A percentile compares a stretch with the other conserved stretches of the same genome.
Conservation (phyloP, 805 yeast genomes). For the Nakazawaea laoshanensis region DNA sequence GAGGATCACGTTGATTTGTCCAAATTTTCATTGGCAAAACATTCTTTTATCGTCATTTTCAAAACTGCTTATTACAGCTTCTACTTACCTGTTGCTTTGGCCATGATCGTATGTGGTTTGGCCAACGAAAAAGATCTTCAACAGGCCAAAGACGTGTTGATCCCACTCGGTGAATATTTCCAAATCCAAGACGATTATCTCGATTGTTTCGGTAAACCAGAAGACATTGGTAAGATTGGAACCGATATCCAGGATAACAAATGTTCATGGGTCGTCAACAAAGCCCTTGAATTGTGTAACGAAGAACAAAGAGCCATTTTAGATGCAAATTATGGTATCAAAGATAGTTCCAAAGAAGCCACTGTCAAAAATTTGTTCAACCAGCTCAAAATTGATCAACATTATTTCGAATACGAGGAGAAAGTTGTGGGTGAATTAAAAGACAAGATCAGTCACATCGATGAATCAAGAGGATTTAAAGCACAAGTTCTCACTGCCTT, state of each 20-base stretch:
- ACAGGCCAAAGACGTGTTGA: conserved; percentile 80
- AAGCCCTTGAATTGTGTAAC: conserved; percentile 71
- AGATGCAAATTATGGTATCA: conserved; percentile 87
- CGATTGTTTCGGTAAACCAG: conserved; percentile 96
- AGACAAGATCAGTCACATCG: conserved; percentile 58
- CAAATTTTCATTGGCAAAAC: conserved; percentile 82
- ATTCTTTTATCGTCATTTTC: conserved; percentile 90
- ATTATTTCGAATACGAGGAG: conserved; percentile 81
- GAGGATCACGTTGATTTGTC: conserved; percentile 86
- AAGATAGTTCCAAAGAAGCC: conserved; percentile 60
- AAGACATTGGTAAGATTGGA: conserved; percentile 96
- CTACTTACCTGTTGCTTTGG: conserved; percentile 94
- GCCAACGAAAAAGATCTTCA: conserved; percentile 63
- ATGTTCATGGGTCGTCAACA: conserved; percentile 96
- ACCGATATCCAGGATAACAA: conserved; percentile 98
- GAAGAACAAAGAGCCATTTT: conserved; percentile 76
- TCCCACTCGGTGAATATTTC: conserved; percentile 96
- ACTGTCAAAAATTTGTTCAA: conserved; percentile 64
- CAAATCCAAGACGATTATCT: conserved; percentile 97
- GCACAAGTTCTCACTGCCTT: conserved; percentile 77
- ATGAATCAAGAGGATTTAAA: conserved; percentile 92
- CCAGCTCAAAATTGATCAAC: conserved; percentile 61
- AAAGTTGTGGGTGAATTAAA: conserved; percentile 55
- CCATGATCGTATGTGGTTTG: conserved; percentile 88
- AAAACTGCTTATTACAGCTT: conserved; percentile 97